Evolutionary conservation across 2,329 filamentous ascomycete species (phyloP), one percentile per base, ranked within the genome.

Genomic region (Chaetomiaceae sp.): DNA sequence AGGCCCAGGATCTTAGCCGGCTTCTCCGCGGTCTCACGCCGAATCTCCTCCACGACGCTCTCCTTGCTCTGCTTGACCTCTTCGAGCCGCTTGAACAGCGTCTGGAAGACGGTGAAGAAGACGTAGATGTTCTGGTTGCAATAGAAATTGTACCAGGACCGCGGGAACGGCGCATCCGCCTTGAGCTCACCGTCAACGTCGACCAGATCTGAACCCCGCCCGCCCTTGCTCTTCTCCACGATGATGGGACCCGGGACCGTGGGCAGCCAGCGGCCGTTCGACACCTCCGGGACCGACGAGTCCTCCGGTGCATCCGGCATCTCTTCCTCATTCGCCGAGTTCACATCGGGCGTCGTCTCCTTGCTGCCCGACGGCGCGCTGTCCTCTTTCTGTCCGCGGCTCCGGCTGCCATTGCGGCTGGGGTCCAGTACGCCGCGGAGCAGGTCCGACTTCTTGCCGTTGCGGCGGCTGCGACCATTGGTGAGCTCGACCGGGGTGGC

Each of bases 81-180:
- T 58, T 87, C 77, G 14, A 99, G 78, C 37, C 94, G 85, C 64
- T 85, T 83, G 71, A 96, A 97, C 5, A 99, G 76, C n/a, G 87
- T 88, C 66, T 96, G 84, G 68, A 99, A 94, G 57, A 96, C 85
- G 62, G 87, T 89, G 75, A 99, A 88, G 77, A 99, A 97, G 71
- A 94, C 91, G 67, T 91, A 96, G 55, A 99, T 86, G 3, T 87
- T 89, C 64, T 90, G 82, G 69, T 96, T 97, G 68, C 86, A 87
- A 74, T 95, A 99, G 67, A 97, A 83, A 67, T 92, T 92, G 75
- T 90, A 95, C 71, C 83, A 85, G 11, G 84, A 84, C 43, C 91
- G 88, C 61, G 80, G 79, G 71, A 94, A 95, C 54, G 88, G 85
- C 47, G 91, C 88, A 57, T 96, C 90, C 56, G 72, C 87, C 76